Percentiles rank a stretch among this genome's conserved stretches.
phyloP scores from a whole-genome alignment of 768 basidiomycete genomes.

The Scleroderma citrinum region DNA sequence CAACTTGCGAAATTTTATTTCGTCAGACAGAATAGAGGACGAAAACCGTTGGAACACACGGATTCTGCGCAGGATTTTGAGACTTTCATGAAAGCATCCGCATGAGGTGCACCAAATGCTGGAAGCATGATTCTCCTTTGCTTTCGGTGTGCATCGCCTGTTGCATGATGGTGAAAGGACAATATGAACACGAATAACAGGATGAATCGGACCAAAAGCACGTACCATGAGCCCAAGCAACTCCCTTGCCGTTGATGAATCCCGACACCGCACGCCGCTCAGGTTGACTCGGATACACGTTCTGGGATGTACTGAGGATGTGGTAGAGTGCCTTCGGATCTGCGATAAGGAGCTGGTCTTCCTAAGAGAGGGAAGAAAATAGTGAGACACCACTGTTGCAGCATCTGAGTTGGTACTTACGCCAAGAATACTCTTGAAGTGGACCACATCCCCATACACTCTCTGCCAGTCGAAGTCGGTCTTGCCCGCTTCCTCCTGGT shows the following conservation, averaged over 20 bases:
- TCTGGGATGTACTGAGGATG: background rate
- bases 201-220: background rate
- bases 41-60: background rate
- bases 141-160: constrained; percentile 35
- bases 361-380: background rate
- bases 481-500: constrained; percentile 10
- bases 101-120: constrained; percentile 45
- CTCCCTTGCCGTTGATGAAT: constrained; percentile 20
- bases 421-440: constrained; percentile 10
- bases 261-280: constrained; percentile 4
- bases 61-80: constrained; percentile 29
- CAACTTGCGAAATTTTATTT: constrained; percentile 20
- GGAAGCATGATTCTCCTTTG: constrained; percentile 50
- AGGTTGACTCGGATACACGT: background rate
- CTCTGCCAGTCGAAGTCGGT: constrained; percentile 15
- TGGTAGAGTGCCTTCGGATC: constrained; percentile 4
- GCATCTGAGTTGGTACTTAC: background rate
- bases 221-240: constrained; percentile 33
- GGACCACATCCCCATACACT: constrained; percentile 11
- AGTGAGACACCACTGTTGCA: background rate
- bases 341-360: constrained; percentile 1
- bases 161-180: background rate
- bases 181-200: background rate
- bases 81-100: constrained; percentile 44
- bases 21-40: background rate